A percentile compares a stretch with the other conserved stretches of the same genome.
Conservation (phyloP, 495 filamentous ascomycete species). For the Cercophora sp. region DNA sequence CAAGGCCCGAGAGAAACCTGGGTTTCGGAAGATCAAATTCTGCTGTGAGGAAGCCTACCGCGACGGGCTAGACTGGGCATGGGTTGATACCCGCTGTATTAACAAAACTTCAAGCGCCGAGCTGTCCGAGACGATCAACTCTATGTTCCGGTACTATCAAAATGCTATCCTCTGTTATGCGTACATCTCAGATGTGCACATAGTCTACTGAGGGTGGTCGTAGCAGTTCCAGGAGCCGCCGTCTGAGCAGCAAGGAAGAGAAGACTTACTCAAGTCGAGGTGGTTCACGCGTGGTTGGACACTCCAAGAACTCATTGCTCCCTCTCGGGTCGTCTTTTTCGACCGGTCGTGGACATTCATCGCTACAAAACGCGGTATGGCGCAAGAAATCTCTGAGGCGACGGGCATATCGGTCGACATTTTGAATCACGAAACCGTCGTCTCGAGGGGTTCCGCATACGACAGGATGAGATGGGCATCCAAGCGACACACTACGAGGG, state of each 20-base stretch:
- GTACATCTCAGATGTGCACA: neutral
- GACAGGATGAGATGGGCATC: constrained; percentile 14
- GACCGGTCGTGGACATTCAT: neutral
- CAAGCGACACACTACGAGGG: constrained; percentile 14
- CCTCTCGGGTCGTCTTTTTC: neutral
- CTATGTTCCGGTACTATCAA: constrained; percentile 24
- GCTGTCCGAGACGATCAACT: constrained; percentile 35
- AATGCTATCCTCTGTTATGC: neutral
- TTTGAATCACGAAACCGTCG: neutral
- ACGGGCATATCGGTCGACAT: neutral
- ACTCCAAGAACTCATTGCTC: neutral
- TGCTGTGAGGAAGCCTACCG: constrained; percentile 12
- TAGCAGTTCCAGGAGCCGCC: too few relatives aligned
- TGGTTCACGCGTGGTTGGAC: neutral
- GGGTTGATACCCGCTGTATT: constrained; percentile 30
- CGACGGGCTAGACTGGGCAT: constrained; percentile 14
- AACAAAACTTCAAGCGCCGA: constrained; percentile 37
- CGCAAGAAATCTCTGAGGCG: neutral
- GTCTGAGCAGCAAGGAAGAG: neutral
- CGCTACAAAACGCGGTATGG: neutral
- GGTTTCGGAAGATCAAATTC: constrained; percentile 20
- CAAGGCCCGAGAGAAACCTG: neutral
- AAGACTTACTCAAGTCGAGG: neutral
- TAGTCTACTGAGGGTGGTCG: too few relatives aligned
- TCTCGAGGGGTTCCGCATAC: neutral